Conservation (phyloP, 345 rosid species). For the Kernera saxatilis region DNA sequence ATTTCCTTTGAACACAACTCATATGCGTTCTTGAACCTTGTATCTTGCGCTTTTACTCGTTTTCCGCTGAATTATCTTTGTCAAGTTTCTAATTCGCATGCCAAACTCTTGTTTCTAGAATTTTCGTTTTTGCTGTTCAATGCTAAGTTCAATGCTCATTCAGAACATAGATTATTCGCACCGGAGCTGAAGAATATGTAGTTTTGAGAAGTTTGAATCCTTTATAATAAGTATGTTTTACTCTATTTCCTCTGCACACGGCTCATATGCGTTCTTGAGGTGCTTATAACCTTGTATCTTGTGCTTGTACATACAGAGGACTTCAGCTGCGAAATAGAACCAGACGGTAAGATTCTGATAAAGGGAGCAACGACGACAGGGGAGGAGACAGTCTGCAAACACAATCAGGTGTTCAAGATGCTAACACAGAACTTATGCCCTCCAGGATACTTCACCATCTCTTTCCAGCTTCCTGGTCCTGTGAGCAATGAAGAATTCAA, state of each 20-base stretch:
- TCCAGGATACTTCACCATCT: slow-evolving; percentile 64
- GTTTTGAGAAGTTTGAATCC: not conserved
- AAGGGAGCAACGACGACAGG: slow-evolving; percentile 74
- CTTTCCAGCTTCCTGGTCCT: slow-evolving; percentile 76
- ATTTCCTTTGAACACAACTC: not conserved
- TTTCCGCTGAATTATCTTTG: not conserved
- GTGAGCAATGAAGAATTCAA: slow-evolving; percentile 45
- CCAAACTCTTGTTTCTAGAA: too few species aligned
- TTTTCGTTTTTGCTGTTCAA: too few species aligned
- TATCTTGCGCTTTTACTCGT: not conserved
- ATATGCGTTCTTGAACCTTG: not conserved
- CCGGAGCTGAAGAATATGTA: not conserved
- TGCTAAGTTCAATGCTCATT: too few species aligned
- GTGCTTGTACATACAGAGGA: slow-evolving; percentile 45
- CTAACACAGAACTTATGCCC: slow-evolving; percentile 62
- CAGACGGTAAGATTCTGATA: slow-evolving; percentile 57
- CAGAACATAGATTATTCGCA: not conserved
- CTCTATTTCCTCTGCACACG: not conserved
- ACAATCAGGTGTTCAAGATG: slow-evolving; percentile 61
- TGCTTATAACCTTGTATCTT: not conserved
- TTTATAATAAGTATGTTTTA: too few species aligned
- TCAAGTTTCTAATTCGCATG: not conserved
- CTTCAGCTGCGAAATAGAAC: slow-evolving; percentile 57
- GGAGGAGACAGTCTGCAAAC: slow-evolving; percentile 52
- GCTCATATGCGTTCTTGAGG: not conserved